Evolutionary conservation across 2,329 filamentous ascomycete species (phyloP), one percentile per base, ranked within the genome.

Genomic region (Sphaerulina vaccinii): DNA sequence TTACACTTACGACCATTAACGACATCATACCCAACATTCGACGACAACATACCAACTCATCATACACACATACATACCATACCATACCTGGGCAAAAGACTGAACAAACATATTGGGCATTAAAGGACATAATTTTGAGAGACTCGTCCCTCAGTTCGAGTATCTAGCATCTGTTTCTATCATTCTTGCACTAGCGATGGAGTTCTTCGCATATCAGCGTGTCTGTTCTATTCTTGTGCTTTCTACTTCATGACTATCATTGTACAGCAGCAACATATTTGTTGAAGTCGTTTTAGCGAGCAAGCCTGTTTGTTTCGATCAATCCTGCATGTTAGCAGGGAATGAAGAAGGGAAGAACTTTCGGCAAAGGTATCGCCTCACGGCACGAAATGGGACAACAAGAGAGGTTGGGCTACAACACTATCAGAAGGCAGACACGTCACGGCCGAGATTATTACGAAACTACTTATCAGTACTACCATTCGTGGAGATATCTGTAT

Each of bases 101-200:
- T 42, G 21, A 15, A 7, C 24, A 16, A 23, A 36, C 16, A 37
- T 21, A 29, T 32, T 35, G 5, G 18, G 21, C 15, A 45, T 21
- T 21, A 45, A 15, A 24, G 22, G 21, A 42, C 33, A 49, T 35
- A 16, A 32, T 36, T 22, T n/a, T n/a, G n/a, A n/a, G n/a, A n/a
- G n/a, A n/a, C n/a, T n/a, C n/a, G n/a, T n/a, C n/a, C n/a, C n/a
- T n/a, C n/a, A n/a, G n/a, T n/a, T n/a, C n/a, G n/a, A n/a, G n/a
- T n/a, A n/a, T n/a, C n/a, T n/a, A n/a, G n/a, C n/a, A n/a, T n/a
- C n/a, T n/a, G n/a, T n/a, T n/a, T n/a, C n/a, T 35, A 51, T 39
- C 44, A 29, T 51, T 38, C 27, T 38, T 52, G 52, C 52, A 55
- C 52, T n/a, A 55, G 52, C 52, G 52, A 55, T 39, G 52, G 52